Percentiles rank a stretch among this genome's conserved stretches.
Conservation (phyloP, 768 basidiomycete species). For the Basidioascus undulatus region DNA sequence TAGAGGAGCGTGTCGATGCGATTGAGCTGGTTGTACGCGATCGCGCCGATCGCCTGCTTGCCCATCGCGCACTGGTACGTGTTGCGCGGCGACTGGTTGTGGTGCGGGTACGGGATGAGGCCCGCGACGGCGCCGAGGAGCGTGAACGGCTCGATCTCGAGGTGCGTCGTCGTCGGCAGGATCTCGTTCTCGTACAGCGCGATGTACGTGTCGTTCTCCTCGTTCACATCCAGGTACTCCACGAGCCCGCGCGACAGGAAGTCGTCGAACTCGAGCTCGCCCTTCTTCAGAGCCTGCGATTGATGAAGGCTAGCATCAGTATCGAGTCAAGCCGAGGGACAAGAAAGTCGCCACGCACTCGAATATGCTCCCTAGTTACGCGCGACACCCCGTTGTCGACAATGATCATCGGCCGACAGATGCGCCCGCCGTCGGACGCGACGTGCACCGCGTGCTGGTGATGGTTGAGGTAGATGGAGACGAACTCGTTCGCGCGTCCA, state of each 20-base stretch:
- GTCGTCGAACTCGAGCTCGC: conserved; percentile 64
- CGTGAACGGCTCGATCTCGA: conserved; percentile 97
- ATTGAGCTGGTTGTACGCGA: conserved; percentile 91
- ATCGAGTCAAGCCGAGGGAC: background rate
- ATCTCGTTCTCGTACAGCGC: conserved; percentile 82
- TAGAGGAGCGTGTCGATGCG: conserved; percentile 97
- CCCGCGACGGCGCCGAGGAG: conserved; percentile 92
- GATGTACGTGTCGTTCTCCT: conserved; percentile 93
- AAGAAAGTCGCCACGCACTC: conserved; percentile 24
- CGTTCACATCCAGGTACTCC: conserved; percentile 96
- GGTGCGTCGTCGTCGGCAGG: conserved; percentile 58
- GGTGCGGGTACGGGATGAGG: conserved; percentile 95
- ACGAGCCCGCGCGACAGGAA: conserved; percentile 78
- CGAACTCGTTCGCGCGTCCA: conserved; percentile 81
- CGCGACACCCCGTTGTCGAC: conserved; percentile 57
- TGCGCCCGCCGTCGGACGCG: conserved; percentile 87
- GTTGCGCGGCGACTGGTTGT: conserved; percentile 96
- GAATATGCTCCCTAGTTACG: conserved; percentile 57
- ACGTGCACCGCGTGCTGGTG: conserved; percentile 89
- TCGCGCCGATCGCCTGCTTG: conserved; percentile 97
- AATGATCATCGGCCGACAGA: conserved; percentile 92
- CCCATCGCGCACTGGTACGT: conserved; percentile 99
- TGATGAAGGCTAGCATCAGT: conserved; percentile 1
- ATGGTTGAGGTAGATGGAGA: conserved; percentile 84
- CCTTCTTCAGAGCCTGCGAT: conserved; percentile 50